Evolutionary conservation across 2,329 filamentous ascomycete species (phyloP).

Genomic region (Plenodomus biglobosus): DNA sequence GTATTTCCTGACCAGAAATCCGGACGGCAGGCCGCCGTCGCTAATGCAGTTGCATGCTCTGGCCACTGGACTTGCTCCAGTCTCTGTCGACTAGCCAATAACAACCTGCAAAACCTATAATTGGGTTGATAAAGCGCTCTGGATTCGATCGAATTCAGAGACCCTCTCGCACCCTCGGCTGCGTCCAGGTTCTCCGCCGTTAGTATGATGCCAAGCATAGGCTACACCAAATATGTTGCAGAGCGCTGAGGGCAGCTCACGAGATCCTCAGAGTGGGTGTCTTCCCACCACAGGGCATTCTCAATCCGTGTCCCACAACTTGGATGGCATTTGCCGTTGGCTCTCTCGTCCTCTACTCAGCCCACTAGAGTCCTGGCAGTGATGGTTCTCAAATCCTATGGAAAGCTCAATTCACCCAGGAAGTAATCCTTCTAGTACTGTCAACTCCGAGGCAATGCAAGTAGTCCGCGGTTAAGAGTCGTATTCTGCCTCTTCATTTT

Average conservation of each 20-base stretch:
- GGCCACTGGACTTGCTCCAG: background rate
- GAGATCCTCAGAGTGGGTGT: background rate
- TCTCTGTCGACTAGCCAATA: slow-evolving; percentile 8
- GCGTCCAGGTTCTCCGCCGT: slow-evolving; percentile 16
- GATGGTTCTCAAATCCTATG: no score
- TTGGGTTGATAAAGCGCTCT: slow-evolving; percentile 13
- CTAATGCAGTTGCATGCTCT: slow-evolving; percentile 25
- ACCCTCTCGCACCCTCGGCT: slow-evolving; percentile 13
- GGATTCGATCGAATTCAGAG: slow-evolving; percentile 10
- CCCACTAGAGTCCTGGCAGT: no score
- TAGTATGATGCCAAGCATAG: background rate
- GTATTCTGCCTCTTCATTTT: no score
- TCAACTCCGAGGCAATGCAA: no score
- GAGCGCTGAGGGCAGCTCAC: slow-evolving; percentile 5
- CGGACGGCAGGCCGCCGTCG: slow-evolving; percentile 18
- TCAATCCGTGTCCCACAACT: background rate
- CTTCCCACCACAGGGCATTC: background rate
- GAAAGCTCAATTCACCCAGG: no score
- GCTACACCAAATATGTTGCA: slow-evolving; percentile 16
- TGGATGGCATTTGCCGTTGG: background rate
- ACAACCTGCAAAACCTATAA: slow-evolving; percentile 5
- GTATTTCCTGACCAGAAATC: slow-evolving; percentile 18
- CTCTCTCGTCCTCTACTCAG: no score
- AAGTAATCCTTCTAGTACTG: no score
- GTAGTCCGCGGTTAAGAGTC: no score